Base-by-base conservation (phyloP, 2,329 filamentous ascomycete genomes). In the Anisogramma anomala region DNA sequence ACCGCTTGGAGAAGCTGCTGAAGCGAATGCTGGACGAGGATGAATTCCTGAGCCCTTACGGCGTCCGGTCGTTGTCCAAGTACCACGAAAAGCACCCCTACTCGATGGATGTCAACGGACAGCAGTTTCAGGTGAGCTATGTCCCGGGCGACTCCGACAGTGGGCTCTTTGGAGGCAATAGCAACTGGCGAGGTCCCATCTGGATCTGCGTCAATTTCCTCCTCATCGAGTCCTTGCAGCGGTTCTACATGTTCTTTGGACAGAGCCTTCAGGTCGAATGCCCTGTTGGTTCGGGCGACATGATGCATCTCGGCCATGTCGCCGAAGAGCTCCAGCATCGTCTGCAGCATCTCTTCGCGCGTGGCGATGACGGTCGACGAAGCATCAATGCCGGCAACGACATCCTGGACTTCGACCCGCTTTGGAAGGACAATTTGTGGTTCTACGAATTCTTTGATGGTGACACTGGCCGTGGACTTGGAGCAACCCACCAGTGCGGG, bases 371-470 rank as follows among this genome's bases (percentile, higher is more conserved):
- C 49, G 88, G 88, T 39, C 79, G 85, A 46, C 81, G 91, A 49
- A 89, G 87, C 49, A 83, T 94, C 67, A 93, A 96, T 54, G 80
- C 75, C 42, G 82, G 84, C 14, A 86, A 83, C 51, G 81, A 95
- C 52, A 73, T 81, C 50, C 77, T 95, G 23, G 87, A 96, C 63
- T 94, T 84, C 55, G 87, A 96, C 56, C 80, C 84, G 18, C 70
- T 94, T 61, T 96, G 89, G 89, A 89, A 82, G 60, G 88, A 93
- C 54, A 77, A 88, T 55, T 69, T 96, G 53, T 95, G 86, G 84
- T 96, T 94, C 71, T 83, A 94, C 58, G 89, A 96, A 60, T 96
- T 93, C 69, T 96, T 96, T 57, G 89, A 96, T 56, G 89, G 87
- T 28, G 88, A 96, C 58, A 80, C 71, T 37, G 89, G 89, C 11